A percentile compares a stretch with the other conserved stretches of the same genome.
These are phyloP conservation scores for Suhomyces sp. DNA, from an alignment of 805 yeast genomes.

Conservation along the genomic window DNA sequence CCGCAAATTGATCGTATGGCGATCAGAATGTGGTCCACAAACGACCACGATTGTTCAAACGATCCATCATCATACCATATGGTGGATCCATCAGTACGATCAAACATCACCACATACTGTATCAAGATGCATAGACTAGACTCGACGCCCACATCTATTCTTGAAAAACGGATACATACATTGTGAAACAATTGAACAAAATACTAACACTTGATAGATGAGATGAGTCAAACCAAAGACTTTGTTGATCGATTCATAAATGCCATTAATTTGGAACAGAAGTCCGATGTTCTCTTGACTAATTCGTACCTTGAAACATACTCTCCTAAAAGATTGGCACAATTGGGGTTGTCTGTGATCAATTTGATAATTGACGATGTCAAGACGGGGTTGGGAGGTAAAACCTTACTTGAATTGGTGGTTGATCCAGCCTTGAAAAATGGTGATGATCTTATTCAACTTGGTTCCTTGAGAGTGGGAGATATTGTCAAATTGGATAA, in stretches of 20 bases:
- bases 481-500: constrained; percentile 69
- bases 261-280: constrained; percentile 40
- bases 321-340: constrained; percentile 65
- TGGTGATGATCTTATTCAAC: constrained; percentile 31
- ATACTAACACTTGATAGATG: constrained; percentile 2
- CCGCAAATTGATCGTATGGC: too few species aligned
- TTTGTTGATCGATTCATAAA: constrained; percentile 22
- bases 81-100: constrained; percentile 17
- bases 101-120: constrained; percentile 13
- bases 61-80: too few species aligned
- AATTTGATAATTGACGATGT: constrained; percentile 62
- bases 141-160: constrained; percentile 12
- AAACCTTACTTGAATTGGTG: constrained; percentile 60
- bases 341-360: constrained; percentile 71
- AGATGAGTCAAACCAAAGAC: neutral
- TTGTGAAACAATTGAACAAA: constrained; percentile 1
- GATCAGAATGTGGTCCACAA: too few species aligned
- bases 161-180: constrained; percentile 33
- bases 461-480: constrained; percentile 64
- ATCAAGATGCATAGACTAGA: constrained; percentile 29
- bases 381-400: constrained; percentile 79
- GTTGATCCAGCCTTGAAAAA: constrained; percentile 49
- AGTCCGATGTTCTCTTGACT: constrained; percentile 34
- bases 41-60: too few species aligned
- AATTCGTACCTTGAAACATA: constrained; percentile 31